phyloP scores from a whole-genome alignment of 1,139 yeast species.

The Blastobotrys proliferans region DNA sequence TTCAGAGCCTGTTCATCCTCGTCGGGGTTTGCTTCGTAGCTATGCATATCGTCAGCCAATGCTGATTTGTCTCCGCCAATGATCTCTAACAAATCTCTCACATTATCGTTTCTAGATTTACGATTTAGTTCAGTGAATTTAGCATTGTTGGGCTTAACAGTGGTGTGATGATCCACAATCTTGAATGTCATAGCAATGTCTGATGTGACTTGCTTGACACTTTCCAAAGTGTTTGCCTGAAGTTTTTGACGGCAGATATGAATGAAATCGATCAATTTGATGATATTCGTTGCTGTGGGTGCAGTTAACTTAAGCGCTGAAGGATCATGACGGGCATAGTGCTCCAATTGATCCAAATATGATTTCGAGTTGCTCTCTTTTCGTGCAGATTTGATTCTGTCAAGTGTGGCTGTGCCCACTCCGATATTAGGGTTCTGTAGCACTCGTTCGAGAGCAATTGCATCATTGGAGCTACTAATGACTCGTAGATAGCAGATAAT shows the following conservation, averaged over 20 bases:
- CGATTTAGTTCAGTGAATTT: not conserved
- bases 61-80: not conserved
- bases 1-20: no score
- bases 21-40: not conserved
- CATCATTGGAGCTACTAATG: constrained; percentile 54
- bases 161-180: not conserved
- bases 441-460: constrained; percentile 54
- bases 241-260: not conserved
- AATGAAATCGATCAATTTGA: constrained; percentile 1
- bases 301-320: no score
- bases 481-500: constrained; percentile 63
- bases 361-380: not conserved
- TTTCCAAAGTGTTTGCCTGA: not conserved
- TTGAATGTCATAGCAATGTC: not conserved
- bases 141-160: not conserved
- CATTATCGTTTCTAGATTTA: not conserved
- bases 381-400: not conserved
- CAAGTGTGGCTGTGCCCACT: constrained; percentile 48
- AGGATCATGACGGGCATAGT: no score
- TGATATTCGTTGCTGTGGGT: no score
- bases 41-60: not conserved
- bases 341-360: not conserved
- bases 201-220: not conserved
- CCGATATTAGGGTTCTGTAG: constrained; percentile 64
- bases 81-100: not conserved